Conservation (phyloP, 1,284 basidiomycete species). For the Ustilago shanxiensis region DNA sequence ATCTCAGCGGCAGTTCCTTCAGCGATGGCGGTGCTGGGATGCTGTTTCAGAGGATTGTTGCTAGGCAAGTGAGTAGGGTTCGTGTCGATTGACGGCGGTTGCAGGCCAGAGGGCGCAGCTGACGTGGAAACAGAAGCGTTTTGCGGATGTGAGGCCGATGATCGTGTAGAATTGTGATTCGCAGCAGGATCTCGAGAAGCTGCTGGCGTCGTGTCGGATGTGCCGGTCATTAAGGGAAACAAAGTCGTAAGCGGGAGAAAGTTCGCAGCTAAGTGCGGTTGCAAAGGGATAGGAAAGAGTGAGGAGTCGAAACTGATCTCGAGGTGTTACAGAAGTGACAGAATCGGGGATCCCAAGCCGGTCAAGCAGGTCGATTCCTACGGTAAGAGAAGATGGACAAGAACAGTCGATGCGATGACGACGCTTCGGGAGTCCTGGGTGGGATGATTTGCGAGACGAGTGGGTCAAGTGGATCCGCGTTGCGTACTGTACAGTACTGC, state of each 20-base stretch:
- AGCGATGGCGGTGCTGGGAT: constrained; percentile 33
- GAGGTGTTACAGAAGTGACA: neutral
- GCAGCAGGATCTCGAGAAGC: constrained; percentile 28
- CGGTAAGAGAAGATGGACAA: neutral
- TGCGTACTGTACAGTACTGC: no score
- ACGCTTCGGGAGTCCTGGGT: neutral
- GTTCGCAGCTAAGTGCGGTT: constrained; percentile 5
- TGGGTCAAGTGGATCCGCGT: neutral
- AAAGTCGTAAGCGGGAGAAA: neutral
- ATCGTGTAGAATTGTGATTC: neutral
- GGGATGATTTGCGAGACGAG: neutral
- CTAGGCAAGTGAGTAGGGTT: constrained; percentile 30
- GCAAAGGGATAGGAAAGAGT: neutral
- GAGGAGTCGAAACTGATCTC: neutral
- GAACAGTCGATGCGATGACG: neutral
- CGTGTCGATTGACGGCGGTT: constrained; percentile 28
- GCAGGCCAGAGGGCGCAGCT: constrained; percentile 4
- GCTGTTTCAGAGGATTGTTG: constrained; percentile 35
- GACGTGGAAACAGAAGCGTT: neutral
- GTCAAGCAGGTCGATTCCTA: neutral
- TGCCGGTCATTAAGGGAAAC: constrained; percentile 30
- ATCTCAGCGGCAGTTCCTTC: constrained; percentile 37
- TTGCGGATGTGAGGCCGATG: constrained; percentile 12
- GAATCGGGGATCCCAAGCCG: neutral
- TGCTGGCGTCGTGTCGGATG: constrained; percentile 30